Evolutionary conservation across 768 basidiomycete genomes (phyloP), one percentile per base, ranked within the genome.

Genomic region (Podaxis mareebaensis): DNA sequence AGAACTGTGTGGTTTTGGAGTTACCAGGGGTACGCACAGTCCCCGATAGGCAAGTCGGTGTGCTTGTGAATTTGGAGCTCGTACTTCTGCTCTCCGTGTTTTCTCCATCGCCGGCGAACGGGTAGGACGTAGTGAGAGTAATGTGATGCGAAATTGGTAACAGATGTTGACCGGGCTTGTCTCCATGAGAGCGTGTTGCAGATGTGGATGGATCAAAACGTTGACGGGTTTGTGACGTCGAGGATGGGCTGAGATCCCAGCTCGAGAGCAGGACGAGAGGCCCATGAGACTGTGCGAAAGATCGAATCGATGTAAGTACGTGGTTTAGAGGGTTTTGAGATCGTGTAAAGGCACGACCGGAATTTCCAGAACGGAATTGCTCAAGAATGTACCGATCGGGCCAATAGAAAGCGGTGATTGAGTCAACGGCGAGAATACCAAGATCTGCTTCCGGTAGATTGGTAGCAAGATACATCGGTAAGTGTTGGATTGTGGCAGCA

Each of bases 331-430:
- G 64, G 56, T 55, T 63, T 59, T 60, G 58, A 53, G 65, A 11
- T 56, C 54, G 28, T 61, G 59, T 61, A 57, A 61, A 63, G 64
- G 60, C 42, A 60, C 61, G 51, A 22, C 61, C 39, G 62, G 59
- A 42, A 38, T 48, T 24, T 30, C 66, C 61, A 17, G 68, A 65
- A 40, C 76, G 81, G 58, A 78, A 65, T 66, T 85, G 85, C 72
- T 93, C 91, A 33, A 76, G 74, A 42, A 78, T 76, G 70, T 86
- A 88, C 46, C 89, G 85, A 71, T 95, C 92, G 2, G 81, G 65
- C 93, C 93, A 95, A 73, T 91, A 85, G 69, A 89, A 92, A 0
- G 90, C 72, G 71, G 88, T 88, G 63, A 92, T 73, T 13, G 92
- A 92, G 74, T 95, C 93, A 52, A 95, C 77, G 10, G 84, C 85